Evolutionary conservation across 2,329 filamentous ascomycete species (phyloP), one percentile per base, ranked within the genome.

Genomic region (Lachnellula arida): DNA sequence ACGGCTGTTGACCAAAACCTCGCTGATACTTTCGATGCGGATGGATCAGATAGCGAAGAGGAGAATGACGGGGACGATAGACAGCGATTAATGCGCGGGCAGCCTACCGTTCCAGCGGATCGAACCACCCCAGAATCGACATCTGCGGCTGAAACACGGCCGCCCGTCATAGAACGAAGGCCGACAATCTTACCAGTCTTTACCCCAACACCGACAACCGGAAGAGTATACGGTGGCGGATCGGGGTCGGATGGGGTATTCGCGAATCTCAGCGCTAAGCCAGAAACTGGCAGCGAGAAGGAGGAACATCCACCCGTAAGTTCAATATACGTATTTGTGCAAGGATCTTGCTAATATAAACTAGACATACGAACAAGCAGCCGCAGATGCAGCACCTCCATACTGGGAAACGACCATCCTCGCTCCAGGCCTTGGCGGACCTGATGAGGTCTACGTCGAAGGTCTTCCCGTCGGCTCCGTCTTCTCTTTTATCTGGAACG

Each of bases 351-450:
- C 35, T 62, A 25, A 67, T 22, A 32, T 11, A 43, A 46, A 58
- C 15, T 66, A 97, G 90, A 92, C 93, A 37, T 99, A 99, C 72
- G 94, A 99, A 79, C 93, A 97, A 83, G 94, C 94, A 15, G 94
- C 94, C 3, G 93, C 93, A 43, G 94, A 99, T 72, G 88, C 91
- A 23, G 94, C 94, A 48, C 94, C 94, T 1, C 94, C 94, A 0
- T 99, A 99, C 74, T 99, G 94, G 94, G 94, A 99, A 77, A 99
- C 94, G 5, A 97, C 94, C 0, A 97, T 99, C 62, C 82, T 99
- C 51, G 93, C 92, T 0, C 94, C 94, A 0, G 94, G 93, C 54
- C 84, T 94, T 62, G 88, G 88, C 51, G 89, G 88, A n/a, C 84
- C 86, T 40, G 92, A 97, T 69, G 94, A 99, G 72, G 93, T 99